Base-by-base conservation (phyloP, 352 stramenopile species). In the Pythium brachiatum region DNA sequence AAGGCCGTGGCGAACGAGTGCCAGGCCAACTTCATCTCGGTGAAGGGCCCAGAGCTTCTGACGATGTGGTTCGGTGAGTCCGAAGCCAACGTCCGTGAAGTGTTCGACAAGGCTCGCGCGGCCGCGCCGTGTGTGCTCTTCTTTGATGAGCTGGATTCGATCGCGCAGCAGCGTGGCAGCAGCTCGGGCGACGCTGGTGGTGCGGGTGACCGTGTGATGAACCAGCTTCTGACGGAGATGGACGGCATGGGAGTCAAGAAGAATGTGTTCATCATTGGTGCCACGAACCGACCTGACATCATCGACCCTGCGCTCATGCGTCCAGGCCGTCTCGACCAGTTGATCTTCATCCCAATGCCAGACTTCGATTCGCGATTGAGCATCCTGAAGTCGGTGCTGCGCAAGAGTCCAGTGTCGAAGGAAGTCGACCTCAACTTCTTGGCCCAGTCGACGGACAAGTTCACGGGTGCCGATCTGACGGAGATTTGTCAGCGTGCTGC, bases 51-150 rank as follows among this genome's bases (percentile, higher is more conserved):
- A 18, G 98, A 99, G 77, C 87, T 99, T 29, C 74, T 99, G 64
- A 99, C 96, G 46, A 99, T 99, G 97, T 99, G 97, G 97, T 99
- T 99, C 65, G 98, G 98, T 78, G 98, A 99, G 78, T 98, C 90
- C 26, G 98, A 99, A 74, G 93, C 94, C 16, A 99, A 99, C 74
- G 97, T 99, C 23, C 96, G 97, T 72, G 97, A 99, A 71, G 88
- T 99, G 18, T 99, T 99, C 72, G 96, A 99, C 78, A 99, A 99
- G 78, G 98, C 98, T 16, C 91, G 98, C 56, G 89, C 90, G 36
- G 96, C 98, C 21, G 96, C 96, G 46, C 98, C 98, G 18, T 99
- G 96, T 78, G 96, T 99, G 29, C 78, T 99, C 13, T 99, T 99
- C 83, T 99, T 99, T 73, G 98, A 99, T 85, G 98, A 99, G 77